Evolutionary conservation across 83 land plant species (phyloP).

Genomic region (Picea mariana): DNA sequence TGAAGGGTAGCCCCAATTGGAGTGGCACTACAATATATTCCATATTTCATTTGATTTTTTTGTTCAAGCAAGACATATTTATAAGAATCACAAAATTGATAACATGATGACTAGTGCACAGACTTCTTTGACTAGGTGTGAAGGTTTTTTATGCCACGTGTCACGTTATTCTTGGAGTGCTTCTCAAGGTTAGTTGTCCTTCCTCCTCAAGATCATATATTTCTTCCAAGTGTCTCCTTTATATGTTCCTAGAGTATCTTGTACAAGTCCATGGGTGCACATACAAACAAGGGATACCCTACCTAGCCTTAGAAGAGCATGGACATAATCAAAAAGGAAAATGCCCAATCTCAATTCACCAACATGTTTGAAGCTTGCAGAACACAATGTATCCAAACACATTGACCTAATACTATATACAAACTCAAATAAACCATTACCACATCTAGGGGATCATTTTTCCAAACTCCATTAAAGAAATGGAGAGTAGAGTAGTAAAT

Average conservation of each 20-base stretch:
- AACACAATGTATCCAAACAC: conserved; percentile 71
- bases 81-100: too few species aligned
- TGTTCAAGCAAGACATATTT: too few species aligned
- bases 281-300: conserved; percentile 49
- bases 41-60: too few species aligned
- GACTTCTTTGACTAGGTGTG: too few species aligned
- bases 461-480: conserved; percentile 86
- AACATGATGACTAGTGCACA: too few species aligned
- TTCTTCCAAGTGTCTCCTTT: conserved; percentile 10
- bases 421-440: conserved; percentile 48
- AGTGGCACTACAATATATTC: too few species aligned
- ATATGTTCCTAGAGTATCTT: conserved; percentile 48
- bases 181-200: too few species aligned
- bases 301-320: conserved; percentile 47
- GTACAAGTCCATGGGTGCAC: conserved; percentile 53
- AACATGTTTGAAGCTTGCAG: conserved; percentile 53
- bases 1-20: too few species aligned
- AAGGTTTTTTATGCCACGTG: too few species aligned
- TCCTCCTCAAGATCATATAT: too few species aligned
- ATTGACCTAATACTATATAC: conserved; percentile 54
- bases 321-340: conserved; percentile 59
- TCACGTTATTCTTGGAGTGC: too few species aligned
- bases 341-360: conserved; percentile 70
- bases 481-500: conserved; percentile 83
- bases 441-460: conserved; percentile 59